phyloP scores from a whole-genome alignment of 306 rosid species.

The Cucumis sativus region Cucumber_9930_V3 NC_026658.2:3811001-3811500 shows the following conservation, averaged over 20 bases:
- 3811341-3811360: too few species aligned
- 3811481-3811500: background rate
- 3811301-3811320: background rate
- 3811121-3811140: conserved; percentile 12
- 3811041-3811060: background rate
- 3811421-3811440: background rate
- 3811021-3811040: background rate
- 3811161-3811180: conserved; percentile 53
- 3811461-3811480: background rate
- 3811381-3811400: background rate
- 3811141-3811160: conserved; percentile 76
- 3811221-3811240: conserved; percentile 49
- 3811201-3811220: conserved; percentile 69
- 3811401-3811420: background rate
- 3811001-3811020: background rate
- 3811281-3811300: background rate
- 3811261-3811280: background rate
- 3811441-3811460: background rate
- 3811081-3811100: background rate
- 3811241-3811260: background rate
- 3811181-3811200: conserved; percentile 74
- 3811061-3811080: background rate
- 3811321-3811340: background rate
- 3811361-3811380: too few species aligned
- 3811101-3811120: conserved; percentile 11